These are phyloP conservation scores for Lachnellula occidentalis DNA, from an alignment of 2,329 filamentous ascomycete species.

Conservation along the genomic window DNA sequence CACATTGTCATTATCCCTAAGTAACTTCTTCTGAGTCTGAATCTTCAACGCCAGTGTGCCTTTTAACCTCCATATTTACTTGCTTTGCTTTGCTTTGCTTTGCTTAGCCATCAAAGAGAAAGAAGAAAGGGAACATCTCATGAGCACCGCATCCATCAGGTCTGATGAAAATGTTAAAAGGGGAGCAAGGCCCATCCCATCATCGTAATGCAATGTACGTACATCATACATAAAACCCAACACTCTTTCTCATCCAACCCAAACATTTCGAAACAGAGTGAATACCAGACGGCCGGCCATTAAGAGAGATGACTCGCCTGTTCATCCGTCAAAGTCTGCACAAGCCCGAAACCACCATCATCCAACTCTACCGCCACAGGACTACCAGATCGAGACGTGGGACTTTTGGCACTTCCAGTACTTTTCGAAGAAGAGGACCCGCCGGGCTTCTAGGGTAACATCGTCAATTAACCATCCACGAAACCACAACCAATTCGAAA, in stretches of 20 bases:
- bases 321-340: constrained; percentile 22
- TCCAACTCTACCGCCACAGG: not conserved
- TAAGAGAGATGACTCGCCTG: constrained; percentile 27
- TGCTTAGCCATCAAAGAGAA: constrained; percentile 4
- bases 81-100: not conserved
- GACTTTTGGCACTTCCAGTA: constrained; percentile 9
- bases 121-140: not conserved
- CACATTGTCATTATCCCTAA: not conserved
- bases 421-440: constrained; percentile 1
- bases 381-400: constrained; percentile 10
- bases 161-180: too few relatives aligned
- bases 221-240: constrained; percentile 2
- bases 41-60: constrained; percentile 17
- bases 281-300: constrained; percentile 1
- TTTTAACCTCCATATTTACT: constrained; percentile 22
- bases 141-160: too few relatives aligned
- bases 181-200: not conserved
- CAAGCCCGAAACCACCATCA: constrained; percentile 9
- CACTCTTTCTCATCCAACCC: not conserved
- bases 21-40: not conserved
- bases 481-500: too few relatives aligned
- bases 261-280: not conserved
- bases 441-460: constrained; percentile 17
- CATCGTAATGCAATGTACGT: not conserved
- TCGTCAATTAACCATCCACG: too few relatives aligned